Evolutionary conservation across 1,284 basidiomycete genomes (phyloP).

Genomic region (Microstroma glucosiphilum): DNA sequence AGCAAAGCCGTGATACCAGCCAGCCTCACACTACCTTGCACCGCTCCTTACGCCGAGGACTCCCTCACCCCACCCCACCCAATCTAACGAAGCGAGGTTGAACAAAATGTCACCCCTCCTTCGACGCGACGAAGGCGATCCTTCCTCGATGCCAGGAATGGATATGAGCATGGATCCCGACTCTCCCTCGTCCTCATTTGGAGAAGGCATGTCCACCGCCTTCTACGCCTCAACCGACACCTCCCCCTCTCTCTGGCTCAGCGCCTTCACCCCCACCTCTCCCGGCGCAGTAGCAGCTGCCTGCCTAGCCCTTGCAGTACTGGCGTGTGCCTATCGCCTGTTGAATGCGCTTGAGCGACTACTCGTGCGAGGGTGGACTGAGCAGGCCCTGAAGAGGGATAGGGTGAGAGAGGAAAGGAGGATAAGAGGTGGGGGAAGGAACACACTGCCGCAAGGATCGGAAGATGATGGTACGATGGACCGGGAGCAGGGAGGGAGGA

Average conservation of each 20-base stretch:
- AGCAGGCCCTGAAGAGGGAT: not conserved
- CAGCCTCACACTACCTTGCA: no score
- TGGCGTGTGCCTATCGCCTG: not conserved
- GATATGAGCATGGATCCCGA: no score
- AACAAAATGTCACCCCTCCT: not conserved
- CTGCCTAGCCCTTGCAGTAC: not conserved
- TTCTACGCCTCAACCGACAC: not conserved
- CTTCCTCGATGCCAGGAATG: not conserved
- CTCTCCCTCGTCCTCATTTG: not conserved
- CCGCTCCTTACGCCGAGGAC: no score
- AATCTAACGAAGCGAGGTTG: no score
- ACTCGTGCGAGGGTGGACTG: not conserved
- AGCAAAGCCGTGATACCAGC: no score
- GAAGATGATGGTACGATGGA: no score
- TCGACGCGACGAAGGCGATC: not conserved
- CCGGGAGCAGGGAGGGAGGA: no score
- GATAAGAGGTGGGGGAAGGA: no score
- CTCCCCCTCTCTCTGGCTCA: conserved; percentile 3
- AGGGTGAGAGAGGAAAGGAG: not conserved
- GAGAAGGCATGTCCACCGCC: no score
- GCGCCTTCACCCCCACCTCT: not conserved
- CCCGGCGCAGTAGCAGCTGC: not conserved
- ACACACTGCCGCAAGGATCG: no score
- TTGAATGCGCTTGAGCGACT: not conserved
- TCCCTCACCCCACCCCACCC: no score